phyloP scores from a whole-genome alignment of 2,329 filamentous ascomycete species.

The Akanthomyces muscarius region DNA sequence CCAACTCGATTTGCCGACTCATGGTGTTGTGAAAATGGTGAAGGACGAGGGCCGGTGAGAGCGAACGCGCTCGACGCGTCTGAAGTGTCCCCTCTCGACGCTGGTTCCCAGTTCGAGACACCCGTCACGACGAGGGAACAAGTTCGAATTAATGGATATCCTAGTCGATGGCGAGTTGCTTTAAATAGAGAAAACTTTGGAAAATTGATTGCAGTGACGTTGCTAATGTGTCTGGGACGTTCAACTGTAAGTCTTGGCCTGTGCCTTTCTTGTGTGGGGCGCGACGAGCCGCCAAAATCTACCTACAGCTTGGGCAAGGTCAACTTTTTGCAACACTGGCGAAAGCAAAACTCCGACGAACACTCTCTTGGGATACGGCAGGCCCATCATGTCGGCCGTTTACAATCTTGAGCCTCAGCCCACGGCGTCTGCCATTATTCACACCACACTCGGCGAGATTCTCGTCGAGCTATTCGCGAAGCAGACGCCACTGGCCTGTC shows the following conservation, averaged over 20 bases:
- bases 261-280: slow-evolving; percentile 8
- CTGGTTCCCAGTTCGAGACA: no score
- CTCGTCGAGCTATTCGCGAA: slow-evolving; percentile 92
- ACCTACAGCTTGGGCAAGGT: not conserved
- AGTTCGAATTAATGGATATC: not conserved
- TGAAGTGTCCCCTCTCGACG: not conserved
- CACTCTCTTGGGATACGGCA: not conserved
- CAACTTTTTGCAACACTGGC: not conserved
- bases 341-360: not conserved
- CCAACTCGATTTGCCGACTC: slow-evolving; percentile 71
- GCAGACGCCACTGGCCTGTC: slow-evolving; percentile 84
- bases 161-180: not conserved
- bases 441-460: slow-evolving; percentile 86
- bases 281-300: not conserved
- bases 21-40: slow-evolving; percentile 41
- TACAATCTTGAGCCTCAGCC: slow-evolving; percentile 95
- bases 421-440: slow-evolving; percentile 84
- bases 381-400: slow-evolving; percentile 69
- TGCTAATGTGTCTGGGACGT: not conserved
- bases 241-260: not conserved
- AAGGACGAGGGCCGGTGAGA: not conserved
- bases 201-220: not conserved
- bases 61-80: slow-evolving; percentile 7
- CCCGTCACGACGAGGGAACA: not conserved
- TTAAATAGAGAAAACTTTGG: no score